Evolutionary conservation across 257 asterid genomes (phyloP).

Genomic region (Solanum pinnatisectum): DNA sequence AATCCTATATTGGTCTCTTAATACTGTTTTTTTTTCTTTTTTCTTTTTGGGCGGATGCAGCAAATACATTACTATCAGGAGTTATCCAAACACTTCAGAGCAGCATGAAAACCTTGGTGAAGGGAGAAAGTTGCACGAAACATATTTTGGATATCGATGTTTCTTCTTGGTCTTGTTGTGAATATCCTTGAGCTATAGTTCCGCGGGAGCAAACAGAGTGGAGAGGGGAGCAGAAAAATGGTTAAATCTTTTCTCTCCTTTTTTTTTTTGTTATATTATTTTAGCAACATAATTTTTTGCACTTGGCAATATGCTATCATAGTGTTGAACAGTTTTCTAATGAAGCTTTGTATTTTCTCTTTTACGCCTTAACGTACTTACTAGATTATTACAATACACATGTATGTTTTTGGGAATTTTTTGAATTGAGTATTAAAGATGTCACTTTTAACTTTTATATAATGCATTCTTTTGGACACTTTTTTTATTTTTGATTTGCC

Average conservation of each 20-base stretch:
- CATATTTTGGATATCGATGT: neutral
- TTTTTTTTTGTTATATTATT: neutral
- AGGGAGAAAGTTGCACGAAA: neutral
- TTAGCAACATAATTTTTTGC: neutral
- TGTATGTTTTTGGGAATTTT: neutral
- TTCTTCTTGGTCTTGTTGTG: neutral
- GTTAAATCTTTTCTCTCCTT: neutral
- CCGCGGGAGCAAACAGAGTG: neutral
- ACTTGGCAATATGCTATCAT: neutral
- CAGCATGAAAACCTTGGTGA: neutral
- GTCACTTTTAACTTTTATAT: neutral
- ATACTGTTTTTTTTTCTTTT: neutral
- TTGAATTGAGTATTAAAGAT: neutral
- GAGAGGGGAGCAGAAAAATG: neutral
- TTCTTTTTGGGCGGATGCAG: constrained; percentile 30
- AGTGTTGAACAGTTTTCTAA: neutral
- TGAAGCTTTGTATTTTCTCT: neutral
- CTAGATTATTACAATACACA: neutral
- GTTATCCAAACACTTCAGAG: constrained; percentile 31
- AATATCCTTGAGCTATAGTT: neutral
- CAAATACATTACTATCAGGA: constrained; percentile 45
- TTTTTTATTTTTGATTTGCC: neutral
- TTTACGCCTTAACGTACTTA: neutral
- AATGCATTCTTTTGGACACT: neutral
- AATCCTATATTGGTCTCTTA: neutral